Evolutionary conservation across 495 filamentous ascomycete species (phyloP), one percentile per base, ranked within the genome.

Genomic region (Cryomyces minteri): DNA sequence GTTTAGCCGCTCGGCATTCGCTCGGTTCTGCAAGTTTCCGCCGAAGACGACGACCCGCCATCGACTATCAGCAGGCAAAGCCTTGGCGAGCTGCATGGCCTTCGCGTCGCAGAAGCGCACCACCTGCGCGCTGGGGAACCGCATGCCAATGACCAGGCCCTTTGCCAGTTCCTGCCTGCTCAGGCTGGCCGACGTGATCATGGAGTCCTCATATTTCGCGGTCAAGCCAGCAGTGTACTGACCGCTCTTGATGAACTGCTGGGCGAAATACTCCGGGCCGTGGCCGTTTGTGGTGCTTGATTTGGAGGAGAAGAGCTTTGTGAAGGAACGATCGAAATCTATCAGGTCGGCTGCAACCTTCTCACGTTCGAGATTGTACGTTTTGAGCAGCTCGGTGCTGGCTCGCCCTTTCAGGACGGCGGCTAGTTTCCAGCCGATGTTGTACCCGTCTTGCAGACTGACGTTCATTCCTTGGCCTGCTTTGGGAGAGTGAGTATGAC

Each of bases 351-450:
- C 10, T 29, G 40, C 40, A 30, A 30, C 28, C 2, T 41, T 11
- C n/a, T n/a, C 8, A 29, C 9, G 40, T 18, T 41, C 40, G 40
- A 29, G 8, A 4, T 41, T 41, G 40, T 41, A 41, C 34, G 34
- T 38, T 3, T 3, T 14, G 34, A 38, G 34, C 9, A 38, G 34
- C 3, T 38, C 34, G 9, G 34, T 9, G 34, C 34, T 14, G 34
- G 34, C 34, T 38, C 12, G 34, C 34, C 76, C 76, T 32, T 62
- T 70, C 9, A 85, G 57, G 0, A 88, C 69, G 29, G 70, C 58
- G 1, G 72, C 79, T 4, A 90, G 64, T 59, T 90, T 88, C 83
- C 82, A 88, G 14, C 82, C 82, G 33, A 87, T 72, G 46, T 90
- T 87, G 52, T 56, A 59, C n/a, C 48, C 48, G 41, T 63, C 59